Base-by-base conservation (phyloP, 306 rosid genomes). In the Prunus mume region DNA sequence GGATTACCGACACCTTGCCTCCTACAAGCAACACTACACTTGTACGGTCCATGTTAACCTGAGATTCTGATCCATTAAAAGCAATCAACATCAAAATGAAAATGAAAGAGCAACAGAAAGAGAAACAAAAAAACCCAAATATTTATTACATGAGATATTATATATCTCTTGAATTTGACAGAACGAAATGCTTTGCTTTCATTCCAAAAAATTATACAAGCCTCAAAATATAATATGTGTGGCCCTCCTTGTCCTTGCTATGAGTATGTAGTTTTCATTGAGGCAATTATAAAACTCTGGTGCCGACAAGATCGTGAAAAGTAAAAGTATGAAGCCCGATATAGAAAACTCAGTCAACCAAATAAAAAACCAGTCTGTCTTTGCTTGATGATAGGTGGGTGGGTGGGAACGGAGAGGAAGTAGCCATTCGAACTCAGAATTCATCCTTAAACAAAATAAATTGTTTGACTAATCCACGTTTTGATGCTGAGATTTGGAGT, bases 1-100 rank as follows among this genome's bases (percentile, higher is more conserved):
- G 0, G 28, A 72, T 13, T 24, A 56, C 69, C 74, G 77, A 73
- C 71, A 45, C 43, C 9, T 66, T 72, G 73, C 69, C 61, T 49
- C 82, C 60, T 65, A 1, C 43, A 32, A 52, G 27, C 5, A n/a
- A 45, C 24, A 13, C 76, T 45, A 20, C 38, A 28, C 68, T 46
- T 20, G 54, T 22, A 45, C 12, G 13, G n/a, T 41, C 60, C 51
- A 43, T 20, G 15, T 52, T 52, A 65, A 75, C 68, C 38, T 50
- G 22, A 65, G 41, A 75, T 52, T 75, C 41, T 51, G 12, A 75
- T 47, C 72, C 22, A 51, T 9, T 1, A 9, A 15, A 4, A 55
- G 8, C 2, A 34, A 51, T 68, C 79, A 24, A 22, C 43, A 18
- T 24, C 7, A n/a, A 57, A 28, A 45, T 27, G 18, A 56, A 68